Conservation (phyloP, 2,329 filamentous ascomycete genomes). For the Verticillium nonalfalfae region DNA sequence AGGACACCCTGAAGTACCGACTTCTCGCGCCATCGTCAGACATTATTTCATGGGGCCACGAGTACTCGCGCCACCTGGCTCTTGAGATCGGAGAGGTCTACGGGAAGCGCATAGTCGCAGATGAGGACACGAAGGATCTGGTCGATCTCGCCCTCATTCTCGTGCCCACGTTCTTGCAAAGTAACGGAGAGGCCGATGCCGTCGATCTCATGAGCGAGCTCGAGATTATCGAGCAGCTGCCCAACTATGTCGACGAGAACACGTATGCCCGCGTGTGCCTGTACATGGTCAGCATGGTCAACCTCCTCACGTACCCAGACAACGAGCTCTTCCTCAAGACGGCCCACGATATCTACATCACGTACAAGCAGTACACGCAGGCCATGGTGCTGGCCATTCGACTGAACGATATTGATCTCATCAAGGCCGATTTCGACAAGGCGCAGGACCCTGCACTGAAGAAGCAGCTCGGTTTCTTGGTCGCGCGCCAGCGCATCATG, state of each 20-base stretch:
- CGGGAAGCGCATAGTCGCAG: slow-evolving; percentile 76
- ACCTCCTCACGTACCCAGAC: slow-evolving; percentile 92
- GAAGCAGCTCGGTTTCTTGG: slow-evolving; percentile 90
- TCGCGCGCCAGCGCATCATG: slow-evolving; percentile 85
- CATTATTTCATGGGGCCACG: slow-evolving; percentile 95
- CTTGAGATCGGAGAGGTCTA: slow-evolving; percentile 95
- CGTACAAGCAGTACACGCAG: slow-evolving; percentile 88
- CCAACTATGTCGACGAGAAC: slow-evolving; percentile 85
- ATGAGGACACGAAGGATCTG: slow-evolving; percentile 78
- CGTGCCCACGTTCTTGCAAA: slow-evolving; percentile 91
- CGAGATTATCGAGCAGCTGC: slow-evolving; percentile 91
- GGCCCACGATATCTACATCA: slow-evolving; percentile 87
- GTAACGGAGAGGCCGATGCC: slow-evolving; percentile 96
- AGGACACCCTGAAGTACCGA: slow-evolving; percentile 95
- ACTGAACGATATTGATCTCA: slow-evolving; percentile 79
- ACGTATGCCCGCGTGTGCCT: slow-evolving; percentile 90
- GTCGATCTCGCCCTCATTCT: slow-evolving; percentile 77
- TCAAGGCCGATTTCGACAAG: slow-evolving; percentile 73
- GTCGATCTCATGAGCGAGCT: slow-evolving; percentile 96
- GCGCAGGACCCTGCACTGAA: slow-evolving; percentile 76
- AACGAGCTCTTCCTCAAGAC: slow-evolving; percentile 93
- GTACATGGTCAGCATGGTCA: slow-evolving; percentile 99
- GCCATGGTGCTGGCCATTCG: slow-evolving; percentile 93
- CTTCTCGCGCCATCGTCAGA: slow-evolving; percentile 85
- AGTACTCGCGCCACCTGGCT: slow-evolving; percentile 93